Percentiles rank a stretch among this genome's conserved stretches.
phyloP scores from a whole-genome alignment of 1,284 basidiomycete genomes.

The Boletus albobrunnescens region DNA sequence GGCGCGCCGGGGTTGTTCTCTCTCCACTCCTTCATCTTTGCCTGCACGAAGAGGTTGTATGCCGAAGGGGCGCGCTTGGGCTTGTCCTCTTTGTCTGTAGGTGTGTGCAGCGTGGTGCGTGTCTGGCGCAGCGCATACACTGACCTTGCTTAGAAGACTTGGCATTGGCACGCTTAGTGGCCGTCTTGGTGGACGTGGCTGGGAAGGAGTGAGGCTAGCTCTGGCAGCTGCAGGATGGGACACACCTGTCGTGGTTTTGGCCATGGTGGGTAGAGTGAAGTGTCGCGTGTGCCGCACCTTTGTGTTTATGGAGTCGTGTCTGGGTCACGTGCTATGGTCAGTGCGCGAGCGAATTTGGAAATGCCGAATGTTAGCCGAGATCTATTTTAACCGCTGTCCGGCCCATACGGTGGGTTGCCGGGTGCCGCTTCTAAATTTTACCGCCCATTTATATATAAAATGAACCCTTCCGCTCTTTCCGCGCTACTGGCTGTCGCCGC shows the following conservation, averaged over 20 bases:
- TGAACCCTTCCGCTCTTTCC: slow-evolving; percentile 45
- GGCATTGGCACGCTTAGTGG: slow-evolving; percentile 47
- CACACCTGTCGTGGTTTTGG: slow-evolving; percentile 36
- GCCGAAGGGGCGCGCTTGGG: slow-evolving; percentile 50
- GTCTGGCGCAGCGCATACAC: slow-evolving; percentile 4
- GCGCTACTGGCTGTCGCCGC: slow-evolving; percentile 38
- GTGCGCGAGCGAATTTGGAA: slow-evolving; percentile 21
- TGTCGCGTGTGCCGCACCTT: slow-evolving; percentile 6
- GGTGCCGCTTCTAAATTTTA: too few species aligned
- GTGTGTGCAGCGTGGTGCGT: not conserved
- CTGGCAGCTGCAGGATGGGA: too few species aligned
- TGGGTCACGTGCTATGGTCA: slow-evolving; percentile 37
- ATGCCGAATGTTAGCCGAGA: slow-evolving; percentile 20
- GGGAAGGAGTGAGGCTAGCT: slow-evolving; percentile 1
- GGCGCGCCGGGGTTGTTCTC: slow-evolving; percentile 47
- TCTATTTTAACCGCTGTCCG: slow-evolving; percentile 20
- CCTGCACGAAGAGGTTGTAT: slow-evolving; percentile 53
- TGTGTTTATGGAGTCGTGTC: slow-evolving; percentile 23
- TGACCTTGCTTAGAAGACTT: slow-evolving; percentile 36
- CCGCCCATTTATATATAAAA: slow-evolving; percentile 13
- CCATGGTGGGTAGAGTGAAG: slow-evolving; percentile 27
- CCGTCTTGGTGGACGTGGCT: slow-evolving; percentile 50
- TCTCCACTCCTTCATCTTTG: slow-evolving; percentile 51
- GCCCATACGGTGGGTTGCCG: too few species aligned
- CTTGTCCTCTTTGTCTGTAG: slow-evolving; percentile 40